Evolutionary conservation across 2,329 filamentous ascomycete species (phyloP), one percentile per base, ranked within the genome.

Genomic region (Arthroderma sp.): DNA sequence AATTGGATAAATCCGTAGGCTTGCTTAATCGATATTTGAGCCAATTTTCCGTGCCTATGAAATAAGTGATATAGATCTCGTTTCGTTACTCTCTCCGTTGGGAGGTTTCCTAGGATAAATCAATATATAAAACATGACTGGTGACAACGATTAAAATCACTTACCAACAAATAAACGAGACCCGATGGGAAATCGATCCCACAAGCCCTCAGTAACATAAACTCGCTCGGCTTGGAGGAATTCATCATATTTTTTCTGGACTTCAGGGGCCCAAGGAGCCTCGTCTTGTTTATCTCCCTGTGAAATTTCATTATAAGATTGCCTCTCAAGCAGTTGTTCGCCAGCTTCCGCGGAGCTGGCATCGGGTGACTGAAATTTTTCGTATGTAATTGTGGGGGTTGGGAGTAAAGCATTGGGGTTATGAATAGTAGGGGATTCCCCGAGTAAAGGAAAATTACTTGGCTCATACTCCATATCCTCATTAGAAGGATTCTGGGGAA

Each of bases 1-100:
- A 93, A 98, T 60, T 96, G 91, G 32, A 96, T 87, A 59, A 96
- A 98, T 1, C 91, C 91, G 64, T 94, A 96, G 1, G 88, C 88
- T 53, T 91, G 87, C 64, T 96, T 96, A 55, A 96, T 86, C 1
- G 87, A 94, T 48, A 96, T 91, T 61, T 98, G 91, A 1, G 88
- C 89, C 39, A 98, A 71, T 49, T 81, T 82, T 44, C 91, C 91
- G 59, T 86, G 88, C 46, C 74, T 75, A 58, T 87, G 80, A 59
- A 98, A 96, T 11, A 89, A 74, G 58, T 94, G 83, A 65, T 94
- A 96, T 6, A 96, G 79, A 63, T 96, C 88, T 52, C 83, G 78
- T 65, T 96, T 96, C 5, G 86, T 91, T 9, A 94, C 88, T 58
- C 88, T 82, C 61, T 96, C 89, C 43, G 84, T 89, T 1, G 87